Base-by-base conservation (phyloP, 768 basidiomycete genomes). In the Suillus alpinus region DNA sequence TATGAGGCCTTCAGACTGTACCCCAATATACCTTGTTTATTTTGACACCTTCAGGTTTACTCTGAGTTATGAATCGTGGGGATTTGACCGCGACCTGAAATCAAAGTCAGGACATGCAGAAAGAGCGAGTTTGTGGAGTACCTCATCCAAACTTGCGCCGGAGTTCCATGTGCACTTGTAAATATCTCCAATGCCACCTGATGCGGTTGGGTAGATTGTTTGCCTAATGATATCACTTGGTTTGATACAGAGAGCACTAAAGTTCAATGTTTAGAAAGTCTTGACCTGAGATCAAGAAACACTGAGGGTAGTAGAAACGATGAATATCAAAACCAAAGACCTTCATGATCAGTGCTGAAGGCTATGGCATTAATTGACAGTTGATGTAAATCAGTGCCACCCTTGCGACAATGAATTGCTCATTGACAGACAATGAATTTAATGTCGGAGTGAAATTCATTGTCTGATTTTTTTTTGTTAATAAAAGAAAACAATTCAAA, bases 131-230 rank as follows among this genome's bases (percentile, higher is more conserved):
- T 9, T 18, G 18, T 55, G 36, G 26, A 37, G 26, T 55, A 55
- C 53, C 53, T 55, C 53, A 12, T 55, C 36, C 9, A 9, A 39
- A 18, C 16, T 16, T 26, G 36, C 16, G 1, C 23, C 51, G 26
- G 7, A 10, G 29, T 53, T 39, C 58, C 58, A 18, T 8, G 2
- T 56, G 3, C 75, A 77, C 53, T 67, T 75, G 76, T 76, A 81
- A 20, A 80, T 73, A 65, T 81, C 80, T 14, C 78, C 76, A 64
- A 78, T 78, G 13, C 79, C 80, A 12, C 79, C 78, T 4, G 39
- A 36, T 9, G 44, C 20, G 10, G 57, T 58, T 26, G 60, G 57
- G 41, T 57, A 55, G 16, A 0, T 10, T 0, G 14, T 39, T 26
- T 39, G 2, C 23, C 16, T 26, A 16, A 2, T 16, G 16, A 55